Conservation (phyloP, 1,139 yeast species). For the Suhomyces bribrorum region DNA sequence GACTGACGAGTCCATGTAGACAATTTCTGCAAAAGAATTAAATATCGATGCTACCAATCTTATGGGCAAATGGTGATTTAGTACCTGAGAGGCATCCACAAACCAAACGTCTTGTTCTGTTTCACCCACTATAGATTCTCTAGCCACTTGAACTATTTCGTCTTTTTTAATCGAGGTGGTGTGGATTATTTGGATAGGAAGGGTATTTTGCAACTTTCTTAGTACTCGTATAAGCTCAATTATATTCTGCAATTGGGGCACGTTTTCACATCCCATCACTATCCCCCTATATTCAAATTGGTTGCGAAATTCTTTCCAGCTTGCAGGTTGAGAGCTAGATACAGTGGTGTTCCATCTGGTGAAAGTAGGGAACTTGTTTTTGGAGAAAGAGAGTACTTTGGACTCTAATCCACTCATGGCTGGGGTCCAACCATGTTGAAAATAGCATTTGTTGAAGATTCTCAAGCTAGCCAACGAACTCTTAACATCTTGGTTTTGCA, state of each 20-base stretch:
- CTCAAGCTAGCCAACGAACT: slow-evolving; percentile 12
- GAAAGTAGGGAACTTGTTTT: slow-evolving; percentile 7
- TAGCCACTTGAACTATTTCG: slow-evolving; percentile 1
- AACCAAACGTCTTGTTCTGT: slow-evolving; percentile 19
- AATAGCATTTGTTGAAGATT: slow-evolving; percentile 12
- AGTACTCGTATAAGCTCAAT: slow-evolving; percentile 31
- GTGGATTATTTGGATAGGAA: slow-evolving; percentile 42
- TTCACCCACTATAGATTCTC: slow-evolving; percentile 1
- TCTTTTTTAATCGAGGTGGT: slow-evolving; percentile 2
- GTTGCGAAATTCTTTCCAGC: slow-evolving; percentile 18
- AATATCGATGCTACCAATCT: slow-evolving; percentile 26
- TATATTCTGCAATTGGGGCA: slow-evolving; percentile 8
- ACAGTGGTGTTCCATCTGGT: slow-evolving; percentile 5
- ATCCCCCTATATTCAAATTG: slow-evolving; percentile 37
- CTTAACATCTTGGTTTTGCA: slow-evolving; percentile 7
- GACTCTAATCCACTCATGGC: slow-evolving; percentile 2
- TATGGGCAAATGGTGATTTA: slow-evolving; percentile 17
- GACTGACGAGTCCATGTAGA: slow-evolving; percentile 23
- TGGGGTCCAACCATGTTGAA: neutral
- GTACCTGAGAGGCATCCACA: slow-evolving; percentile 16
- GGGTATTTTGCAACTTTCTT: slow-evolving; percentile 29
- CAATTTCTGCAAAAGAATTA: slow-evolving; percentile 23
- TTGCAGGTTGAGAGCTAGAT: neutral
- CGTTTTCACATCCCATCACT: slow-evolving; percentile 36
- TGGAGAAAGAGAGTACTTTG: slow-evolving; percentile 10